These are phyloP conservation scores for Mycena indigotica DNA, from an alignment of 768 basidiomycete genomes.

Conservation along the genomic window DNA sequence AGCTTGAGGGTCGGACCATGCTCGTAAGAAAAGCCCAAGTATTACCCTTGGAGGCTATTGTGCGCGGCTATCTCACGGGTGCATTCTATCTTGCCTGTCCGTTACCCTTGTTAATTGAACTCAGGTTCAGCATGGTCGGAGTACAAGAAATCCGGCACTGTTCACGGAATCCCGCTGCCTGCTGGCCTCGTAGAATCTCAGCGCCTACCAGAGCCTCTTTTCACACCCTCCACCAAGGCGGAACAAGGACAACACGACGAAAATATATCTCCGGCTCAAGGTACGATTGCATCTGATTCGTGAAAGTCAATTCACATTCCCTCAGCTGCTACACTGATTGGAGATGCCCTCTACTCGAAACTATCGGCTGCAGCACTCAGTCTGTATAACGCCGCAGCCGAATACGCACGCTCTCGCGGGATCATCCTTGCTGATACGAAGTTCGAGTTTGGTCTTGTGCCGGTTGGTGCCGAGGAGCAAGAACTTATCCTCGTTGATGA, in stretches of 20 bases:
- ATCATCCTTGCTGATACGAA: conserved; percentile 98
- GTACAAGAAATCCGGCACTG: conserved; percentile 84
- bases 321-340: conserved; percentile 67
- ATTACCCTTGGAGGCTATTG: conserved; percentile 92
- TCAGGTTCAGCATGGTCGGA: conserved; percentile 95
- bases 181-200: conserved; percentile 82
- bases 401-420: conserved; percentile 70
- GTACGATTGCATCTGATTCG: conserved; percentile 37
- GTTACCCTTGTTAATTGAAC: background rate
- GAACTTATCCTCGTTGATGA: conserved; percentile 91
- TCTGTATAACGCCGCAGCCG: conserved; percentile 75
- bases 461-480: conserved; percentile 33
- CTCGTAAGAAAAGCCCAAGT: conserved; percentile 89
- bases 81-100: background rate
- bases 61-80: conserved; percentile 97
- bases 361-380: conserved; percentile 63
- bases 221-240: conserved; percentile 97
- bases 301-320: background rate
- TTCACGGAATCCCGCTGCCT: conserved; percentile 82
- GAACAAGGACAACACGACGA: conserved; percentile 94
- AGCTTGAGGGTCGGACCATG: conserved; percentile 86
- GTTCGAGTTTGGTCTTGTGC: conserved; percentile 93
- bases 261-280: conserved; percentile 86
- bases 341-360: conserved; percentile 59
- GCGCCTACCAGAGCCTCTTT: conserved; percentile 78